phyloP scores from a whole-genome alignment of 495 filamentous ascomycete genomes.

The Xanthoparmelia taractica region DNA sequence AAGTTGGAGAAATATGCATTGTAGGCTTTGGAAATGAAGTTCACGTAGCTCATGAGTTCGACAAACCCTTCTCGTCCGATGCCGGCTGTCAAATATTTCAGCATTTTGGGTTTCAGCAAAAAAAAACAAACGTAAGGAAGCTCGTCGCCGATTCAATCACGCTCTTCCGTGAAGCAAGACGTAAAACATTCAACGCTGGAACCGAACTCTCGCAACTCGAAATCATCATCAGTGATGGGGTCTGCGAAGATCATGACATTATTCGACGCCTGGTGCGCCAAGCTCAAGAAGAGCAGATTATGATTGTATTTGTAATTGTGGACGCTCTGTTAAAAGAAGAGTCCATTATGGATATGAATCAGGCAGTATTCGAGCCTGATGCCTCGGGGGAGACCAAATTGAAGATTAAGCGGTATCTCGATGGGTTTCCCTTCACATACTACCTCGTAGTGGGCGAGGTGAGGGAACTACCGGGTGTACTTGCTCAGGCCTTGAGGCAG shows the following conservation, averaged over 20 bases:
- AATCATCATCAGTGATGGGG: conserved; percentile 85
- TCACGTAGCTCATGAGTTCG: conserved; percentile 82
- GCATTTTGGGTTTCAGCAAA: conserved; percentile 79
- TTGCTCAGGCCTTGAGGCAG: conserved; percentile 82
- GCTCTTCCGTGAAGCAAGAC: conserved; percentile 70
- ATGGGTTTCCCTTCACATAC: conserved; percentile 92
- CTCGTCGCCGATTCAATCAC: conserved; percentile 69
- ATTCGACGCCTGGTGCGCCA: conserved; percentile 74
- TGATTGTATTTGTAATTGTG: conserved; percentile 96
- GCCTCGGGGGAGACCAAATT: conserved; percentile 54
- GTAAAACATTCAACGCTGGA: conserved; percentile 45
- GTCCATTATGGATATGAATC: conserved; percentile 71
- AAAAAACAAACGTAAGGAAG: conserved; percentile 72
- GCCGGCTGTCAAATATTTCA: conserved; percentile 74
- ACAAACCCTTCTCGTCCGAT: conserved; percentile 72
- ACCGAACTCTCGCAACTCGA: conserved; percentile 94
- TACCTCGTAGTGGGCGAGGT: conserved; percentile 92
- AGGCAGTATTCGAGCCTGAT: conserved; percentile 68
- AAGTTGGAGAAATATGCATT: conserved; percentile 84
- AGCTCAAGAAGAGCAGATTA: conserved; percentile 86
- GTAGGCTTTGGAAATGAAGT: conserved; percentile 82
- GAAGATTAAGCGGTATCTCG: conserved; percentile 80
- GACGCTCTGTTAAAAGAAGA: conserved; percentile 61
- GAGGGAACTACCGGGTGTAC: conserved; percentile 76
- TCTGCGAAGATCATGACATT: conserved; percentile 81